Percentiles rank a stretch among this genome's conserved stretches.
Evolutionary conservation across 768 basidiomycete genomes (phyloP).

Genomic region (Leccinellum rugosiceps): DNA sequence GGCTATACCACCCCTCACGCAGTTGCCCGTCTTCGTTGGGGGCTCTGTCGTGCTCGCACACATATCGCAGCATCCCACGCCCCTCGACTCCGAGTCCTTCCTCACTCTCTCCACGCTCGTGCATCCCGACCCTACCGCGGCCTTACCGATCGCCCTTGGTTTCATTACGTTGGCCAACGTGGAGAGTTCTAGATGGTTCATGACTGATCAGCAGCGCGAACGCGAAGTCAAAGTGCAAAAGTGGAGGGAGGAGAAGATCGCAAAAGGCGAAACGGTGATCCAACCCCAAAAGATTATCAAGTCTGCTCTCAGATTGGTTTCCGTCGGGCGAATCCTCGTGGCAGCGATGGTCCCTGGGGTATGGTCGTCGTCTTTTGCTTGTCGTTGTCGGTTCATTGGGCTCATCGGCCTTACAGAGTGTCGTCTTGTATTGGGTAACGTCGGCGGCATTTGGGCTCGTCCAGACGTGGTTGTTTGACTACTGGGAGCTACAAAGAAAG

Average conservation of each 20-base stretch:
- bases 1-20: constrained; percentile 57
- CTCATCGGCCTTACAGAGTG: constrained; percentile 38
- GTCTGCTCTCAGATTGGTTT: constrained; percentile 50
- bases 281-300: constrained; percentile 53
- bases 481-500: constrained; percentile 48
- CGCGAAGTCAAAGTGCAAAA: constrained; percentile 47
- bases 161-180: constrained; percentile 76
- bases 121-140: constrained; percentile 67
- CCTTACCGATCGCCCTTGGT: constrained; percentile 68
- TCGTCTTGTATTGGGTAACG: constrained; percentile 74
- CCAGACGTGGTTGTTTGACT: constrained; percentile 74
- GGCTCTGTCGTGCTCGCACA: constrained; percentile 56
- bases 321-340: constrained; percentile 64
- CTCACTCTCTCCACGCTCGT: constrained; percentile 67
- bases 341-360: constrained; percentile 74
- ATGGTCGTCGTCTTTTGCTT: constrained; percentile 17
- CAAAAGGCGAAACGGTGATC: constrained; percentile 43
- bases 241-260: constrained; percentile 41
- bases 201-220: constrained; percentile 54
- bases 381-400: background rate
- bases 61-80: constrained; percentile 55
- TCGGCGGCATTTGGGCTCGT: constrained; percentile 72
- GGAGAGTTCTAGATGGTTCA: constrained; percentile 73
- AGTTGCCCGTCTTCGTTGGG: constrained; percentile 72
- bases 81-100: constrained; percentile 76